These are phyloP conservation scores for Blastomyces percursus DNA, from an alignment of 2,329 filamentous ascomycete species.

Conservation along the genomic window DNA sequence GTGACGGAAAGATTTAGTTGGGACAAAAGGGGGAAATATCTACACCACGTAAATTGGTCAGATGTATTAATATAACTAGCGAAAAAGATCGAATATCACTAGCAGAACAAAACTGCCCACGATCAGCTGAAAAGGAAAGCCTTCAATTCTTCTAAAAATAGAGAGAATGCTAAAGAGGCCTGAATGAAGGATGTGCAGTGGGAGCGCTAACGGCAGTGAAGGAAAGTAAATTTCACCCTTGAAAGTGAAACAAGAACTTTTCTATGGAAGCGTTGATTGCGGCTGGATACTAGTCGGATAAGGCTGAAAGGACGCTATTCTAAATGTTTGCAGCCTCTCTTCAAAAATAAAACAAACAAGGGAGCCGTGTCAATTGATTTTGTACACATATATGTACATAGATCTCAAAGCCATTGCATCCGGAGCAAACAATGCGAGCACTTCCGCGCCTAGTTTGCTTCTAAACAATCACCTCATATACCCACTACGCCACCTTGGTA, in stretches of 20 bases:
- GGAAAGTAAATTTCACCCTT: not conserved
- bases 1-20: not conserved
- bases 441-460: not conserved
- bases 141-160: not conserved
- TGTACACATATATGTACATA: not conserved
- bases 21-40: not conserved
- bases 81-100: not conserved
- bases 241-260: not conserved
- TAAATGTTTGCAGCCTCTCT: not conserved
- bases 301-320: not conserved
- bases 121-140: no score
- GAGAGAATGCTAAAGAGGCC: not conserved
- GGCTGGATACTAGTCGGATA: not conserved
- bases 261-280: not conserved
- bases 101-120: not conserved
- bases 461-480: not conserved
- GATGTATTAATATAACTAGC: not conserved
- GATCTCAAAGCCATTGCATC: not conserved
- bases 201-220: not conserved
- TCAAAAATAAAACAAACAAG: not conserved
- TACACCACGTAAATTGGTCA: not conserved
- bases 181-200: not conserved
- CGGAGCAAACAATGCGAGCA: not conserved
- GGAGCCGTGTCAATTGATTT: not conserved
- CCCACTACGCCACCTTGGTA: not conserved